These are phyloP conservation scores for Anthracocystis panici-leucophaei DNA, from an alignment of 1,284 basidiomycete species.

Conservation along the genomic window DNA sequence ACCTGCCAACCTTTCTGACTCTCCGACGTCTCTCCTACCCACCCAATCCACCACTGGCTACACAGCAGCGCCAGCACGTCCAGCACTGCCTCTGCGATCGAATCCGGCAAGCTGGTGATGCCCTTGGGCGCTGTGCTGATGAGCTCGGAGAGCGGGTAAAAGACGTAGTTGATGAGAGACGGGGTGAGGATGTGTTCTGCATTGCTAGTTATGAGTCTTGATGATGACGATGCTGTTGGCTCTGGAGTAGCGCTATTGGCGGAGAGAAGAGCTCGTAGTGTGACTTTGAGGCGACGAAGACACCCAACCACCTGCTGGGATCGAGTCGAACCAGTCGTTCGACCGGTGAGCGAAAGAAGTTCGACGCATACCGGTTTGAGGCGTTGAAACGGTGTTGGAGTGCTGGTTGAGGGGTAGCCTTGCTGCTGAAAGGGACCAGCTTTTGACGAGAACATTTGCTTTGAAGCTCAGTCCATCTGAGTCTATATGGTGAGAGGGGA, in stretches of 20 bases:
- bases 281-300: slow-evolving; percentile 23
- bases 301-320: slow-evolving; percentile 17
- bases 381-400: slow-evolving; percentile 38
- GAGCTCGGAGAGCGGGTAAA: slow-evolving; percentile 65
- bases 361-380: slow-evolving; percentile 61
- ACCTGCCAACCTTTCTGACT: slow-evolving; percentile 42
- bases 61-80: slow-evolving; percentile 43
- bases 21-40: slow-evolving; percentile 12
- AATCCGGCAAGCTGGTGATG: slow-evolving; percentile 46
- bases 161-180: slow-evolving; percentile 62
- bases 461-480: not conserved
- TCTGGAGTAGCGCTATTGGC: not conserved
- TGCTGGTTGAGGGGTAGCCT: not conserved
- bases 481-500: not conserved
- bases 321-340: not conserved
- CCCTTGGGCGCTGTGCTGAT: slow-evolving; percentile 41
- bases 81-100: slow-evolving; percentile 39
- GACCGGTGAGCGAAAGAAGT: slow-evolving; percentile 39
- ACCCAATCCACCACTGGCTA: slow-evolving; percentile 61
- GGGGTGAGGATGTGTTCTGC: slow-evolving; percentile 21
- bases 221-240: slow-evolving; percentile 1
- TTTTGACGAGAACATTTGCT: slow-evolving; percentile 23
- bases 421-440: slow-evolving; percentile 25
- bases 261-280: slow-evolving; percentile 8
- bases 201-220: not conserved